phyloP scores from a whole-genome alignment of 805 yeast species.

The Suhomyces emberorum region DNA sequence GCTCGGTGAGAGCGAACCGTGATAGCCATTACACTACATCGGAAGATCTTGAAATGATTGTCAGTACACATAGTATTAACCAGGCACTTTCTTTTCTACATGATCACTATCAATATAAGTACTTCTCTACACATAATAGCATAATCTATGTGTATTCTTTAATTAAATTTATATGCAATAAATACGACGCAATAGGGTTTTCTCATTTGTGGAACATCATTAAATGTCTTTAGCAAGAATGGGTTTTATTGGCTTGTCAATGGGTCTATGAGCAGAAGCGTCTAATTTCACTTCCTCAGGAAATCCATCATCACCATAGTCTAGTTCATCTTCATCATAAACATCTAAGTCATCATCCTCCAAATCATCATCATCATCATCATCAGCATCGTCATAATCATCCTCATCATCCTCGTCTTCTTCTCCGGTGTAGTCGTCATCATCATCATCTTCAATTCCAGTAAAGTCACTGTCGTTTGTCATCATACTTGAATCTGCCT shows the following conservation, averaged over 20 bases:
- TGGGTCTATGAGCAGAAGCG: too few species aligned
- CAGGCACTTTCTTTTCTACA: too few species aligned
- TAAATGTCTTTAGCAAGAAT: background rate
- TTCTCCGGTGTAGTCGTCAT: constrained; percentile 19
- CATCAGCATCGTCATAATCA: constrained; percentile 14
- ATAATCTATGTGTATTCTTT: too few species aligned
- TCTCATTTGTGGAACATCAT: too few species aligned
- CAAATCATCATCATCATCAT: constrained; percentile 12
- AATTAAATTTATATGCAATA: too few species aligned
- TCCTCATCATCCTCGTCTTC: constrained; percentile 22
- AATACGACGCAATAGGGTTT: too few species aligned
- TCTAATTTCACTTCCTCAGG: constrained; percentile 8
- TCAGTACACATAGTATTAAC: too few species aligned
- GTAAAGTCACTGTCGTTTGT: constrained; percentile 15
- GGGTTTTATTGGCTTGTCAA: background rate
- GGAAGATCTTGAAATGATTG: too few species aligned
- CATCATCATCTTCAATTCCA: constrained; percentile 18
- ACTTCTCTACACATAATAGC: too few species aligned
- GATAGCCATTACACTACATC: too few species aligned
- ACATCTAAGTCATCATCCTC: constrained; percentile 27
- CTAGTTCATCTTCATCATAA: constrained; percentile 18
- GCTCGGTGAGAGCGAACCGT: too few species aligned
- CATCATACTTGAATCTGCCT: constrained; percentile 9
- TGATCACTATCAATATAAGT: too few species aligned
- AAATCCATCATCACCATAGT: constrained; percentile 12